phyloP scores from a whole-genome alignment of 192 early-diverging fungal genomes.

The Bifiguratus adelaidae region DNA sequence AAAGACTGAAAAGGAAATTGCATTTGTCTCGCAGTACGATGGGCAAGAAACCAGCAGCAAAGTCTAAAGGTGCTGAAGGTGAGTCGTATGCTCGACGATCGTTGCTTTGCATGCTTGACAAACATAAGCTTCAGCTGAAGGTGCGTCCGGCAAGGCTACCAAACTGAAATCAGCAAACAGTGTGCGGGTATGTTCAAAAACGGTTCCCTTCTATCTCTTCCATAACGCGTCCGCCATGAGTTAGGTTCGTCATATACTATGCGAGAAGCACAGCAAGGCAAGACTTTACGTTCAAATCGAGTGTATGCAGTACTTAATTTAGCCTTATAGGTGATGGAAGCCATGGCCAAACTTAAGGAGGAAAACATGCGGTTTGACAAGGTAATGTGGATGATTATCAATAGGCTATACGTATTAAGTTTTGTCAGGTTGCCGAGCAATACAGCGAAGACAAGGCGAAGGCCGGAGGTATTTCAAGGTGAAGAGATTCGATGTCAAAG shows the following conservation, averaged over 20 bases:
- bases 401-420: background rate
- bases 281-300: background rate
- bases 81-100: too few relatives aligned
- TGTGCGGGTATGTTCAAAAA: conserved; percentile 25
- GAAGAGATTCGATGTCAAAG: background rate
- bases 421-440: conserved; percentile 48
- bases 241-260: conserved; percentile 68
- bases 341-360: conserved; percentile 48
- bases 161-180: conserved; percentile 56
- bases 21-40: too few relatives aligned
- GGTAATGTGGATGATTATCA: conserved; percentile 12
- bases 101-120: too few relatives aligned
- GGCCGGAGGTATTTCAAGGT: conserved; percentile 42
- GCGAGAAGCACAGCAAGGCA: conserved; percentile 70
- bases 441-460: conserved; percentile 83
- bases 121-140: background rate
- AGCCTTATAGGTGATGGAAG: conserved; percentile 31
- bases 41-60: too few relatives aligned
- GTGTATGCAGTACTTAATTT: background rate
- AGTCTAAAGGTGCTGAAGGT: too few relatives aligned
- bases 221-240: background rate
- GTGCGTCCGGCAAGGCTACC: conserved; percentile 22
- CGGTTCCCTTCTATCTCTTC: background rate
- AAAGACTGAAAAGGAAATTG: too few relatives aligned
- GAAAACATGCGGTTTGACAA: conserved; percentile 47